These are phyloP conservation scores for Yamadazyma trypodendri DNA, from an alignment of 1,139 yeast species.

Conservation along the genomic window DNA sequence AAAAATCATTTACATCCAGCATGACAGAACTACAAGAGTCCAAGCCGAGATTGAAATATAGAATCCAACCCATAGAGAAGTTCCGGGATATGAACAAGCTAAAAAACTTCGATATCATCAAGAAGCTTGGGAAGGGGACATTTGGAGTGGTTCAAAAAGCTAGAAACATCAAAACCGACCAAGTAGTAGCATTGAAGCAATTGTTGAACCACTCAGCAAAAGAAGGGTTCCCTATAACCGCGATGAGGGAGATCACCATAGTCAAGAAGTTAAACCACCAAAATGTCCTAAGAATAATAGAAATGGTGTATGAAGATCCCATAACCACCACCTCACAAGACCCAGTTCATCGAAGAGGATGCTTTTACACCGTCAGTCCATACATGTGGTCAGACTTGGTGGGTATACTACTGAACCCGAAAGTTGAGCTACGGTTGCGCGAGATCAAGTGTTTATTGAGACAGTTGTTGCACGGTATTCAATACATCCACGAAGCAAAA, in stretches of 20 bases:
- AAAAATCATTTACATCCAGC: not conserved
- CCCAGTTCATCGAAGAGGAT: conserved; percentile 41
- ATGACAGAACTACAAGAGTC: not conserved
- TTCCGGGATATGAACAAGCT: conserved; percentile 32
- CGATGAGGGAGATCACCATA: conserved; percentile 87
- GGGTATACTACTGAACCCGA: conserved; percentile 85
- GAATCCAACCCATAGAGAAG: conserved; percentile 15
- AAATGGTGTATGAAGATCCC: conserved; percentile 74
- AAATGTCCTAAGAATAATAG: conserved; percentile 76
- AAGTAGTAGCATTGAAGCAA: conserved; percentile 63
- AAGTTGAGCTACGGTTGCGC: conserved; percentile 55
- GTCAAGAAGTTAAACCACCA: conserved; percentile 67
- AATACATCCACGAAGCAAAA: conserved; percentile 72
- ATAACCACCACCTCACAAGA: conserved; percentile 32
- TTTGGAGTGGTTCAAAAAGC: conserved; percentile 53
- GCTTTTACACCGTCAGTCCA: conserved; percentile 86
- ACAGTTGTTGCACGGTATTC: conserved; percentile 77
- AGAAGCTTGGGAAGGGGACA: conserved; percentile 48
- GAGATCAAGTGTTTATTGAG: conserved; percentile 83
- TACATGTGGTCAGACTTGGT: conserved; percentile 93
- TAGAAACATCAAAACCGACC: conserved; percentile 25
- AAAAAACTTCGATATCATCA: conserved; percentile 32
- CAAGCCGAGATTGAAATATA: not conserved
- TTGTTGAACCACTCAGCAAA: conserved; percentile 79
- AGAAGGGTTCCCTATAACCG: conserved; percentile 94